These are phyloP conservation scores for Pterocarpus santalinus DNA, from an alignment of 306 rosid species.

Conservation along the genomic window DNA sequence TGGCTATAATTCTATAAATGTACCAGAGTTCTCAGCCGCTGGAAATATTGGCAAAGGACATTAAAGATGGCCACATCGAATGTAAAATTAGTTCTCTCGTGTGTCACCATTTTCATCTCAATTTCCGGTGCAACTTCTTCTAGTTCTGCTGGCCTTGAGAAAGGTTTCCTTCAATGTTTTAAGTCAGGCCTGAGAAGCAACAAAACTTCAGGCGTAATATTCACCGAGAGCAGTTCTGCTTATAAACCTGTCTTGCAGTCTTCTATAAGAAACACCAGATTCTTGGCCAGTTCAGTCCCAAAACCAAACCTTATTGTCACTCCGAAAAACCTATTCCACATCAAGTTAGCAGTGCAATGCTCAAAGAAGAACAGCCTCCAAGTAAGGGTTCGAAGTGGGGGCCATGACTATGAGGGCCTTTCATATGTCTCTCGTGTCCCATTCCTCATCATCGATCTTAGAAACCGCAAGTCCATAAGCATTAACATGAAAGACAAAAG, in stretches of 20 bases:
- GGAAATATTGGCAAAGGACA: not conserved
- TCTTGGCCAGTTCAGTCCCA: conserved; percentile 43
- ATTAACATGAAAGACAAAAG: conserved; percentile 36
- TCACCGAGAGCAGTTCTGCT: conserved; percentile 43
- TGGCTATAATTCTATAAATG: not conserved
- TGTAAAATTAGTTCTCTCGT: not conserved
- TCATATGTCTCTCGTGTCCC: conserved; percentile 44
- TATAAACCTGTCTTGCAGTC: conserved; percentile 49
- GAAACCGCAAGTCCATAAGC: conserved; percentile 34
- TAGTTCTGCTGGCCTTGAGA: not conserved
- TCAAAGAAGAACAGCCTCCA: conserved; percentile 24
- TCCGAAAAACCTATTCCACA: conserved; percentile 46
- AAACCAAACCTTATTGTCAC: conserved; percentile 61
- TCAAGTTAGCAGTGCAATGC: conserved; percentile 39
- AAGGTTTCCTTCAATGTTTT: conserved; percentile 40
- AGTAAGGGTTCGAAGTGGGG: conserved; percentile 47
- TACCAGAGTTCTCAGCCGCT: not conserved
- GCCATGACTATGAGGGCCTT: conserved; percentile 53
- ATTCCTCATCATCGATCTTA: conserved; percentile 40
- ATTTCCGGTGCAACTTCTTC: conserved; percentile 19
- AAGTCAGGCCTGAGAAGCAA: conserved; percentile 2
- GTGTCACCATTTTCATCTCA: conserved; percentile 31
- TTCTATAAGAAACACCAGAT: conserved; percentile 54
- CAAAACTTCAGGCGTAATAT: conserved; percentile 34
- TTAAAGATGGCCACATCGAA: conserved; percentile 15